These are phyloP conservation scores for Sextonia rubra DNA, from an alignment of 164 flowering plant genomes.

Conservation along the genomic window DNA sequence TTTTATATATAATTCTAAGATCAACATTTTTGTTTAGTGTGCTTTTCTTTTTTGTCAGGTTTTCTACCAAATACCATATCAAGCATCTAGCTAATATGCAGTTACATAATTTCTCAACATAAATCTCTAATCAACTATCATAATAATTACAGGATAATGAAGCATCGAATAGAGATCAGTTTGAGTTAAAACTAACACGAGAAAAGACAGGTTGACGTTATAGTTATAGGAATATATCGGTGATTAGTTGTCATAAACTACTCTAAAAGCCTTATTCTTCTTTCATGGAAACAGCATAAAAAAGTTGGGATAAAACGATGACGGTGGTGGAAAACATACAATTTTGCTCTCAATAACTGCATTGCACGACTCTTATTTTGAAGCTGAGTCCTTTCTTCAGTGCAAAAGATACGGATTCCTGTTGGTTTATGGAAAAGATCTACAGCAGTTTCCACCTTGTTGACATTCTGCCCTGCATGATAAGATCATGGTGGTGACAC, in stretches of 20 bases:
- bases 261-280: background rate
- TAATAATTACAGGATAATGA: background rate
- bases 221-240: background rate
- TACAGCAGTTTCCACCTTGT: slow-evolving; percentile 98
- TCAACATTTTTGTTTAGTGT: no score
- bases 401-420: slow-evolving; percentile 96
- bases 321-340: slow-evolving; percentile 41
- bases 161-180: background rate
- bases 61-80: no score
- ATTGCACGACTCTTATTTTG: slow-evolving; percentile 74
- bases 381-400: slow-evolving; percentile 94
- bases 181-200: background rate
- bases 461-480: slow-evolving; percentile 94
- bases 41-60: no score
- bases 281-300: background rate
- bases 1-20: no score
- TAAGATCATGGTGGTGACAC: slow-evolving; percentile 8
- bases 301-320: no score
- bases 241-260: background rate
- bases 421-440: slow-evolving; percentile 97
- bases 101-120: background rate
- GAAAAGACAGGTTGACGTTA: background rate
- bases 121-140: background rate
- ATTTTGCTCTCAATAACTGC: slow-evolving; percentile 87
- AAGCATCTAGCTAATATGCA: background rate